Percentiles rank a stretch among this genome's conserved stretches.
These are phyloP conservation scores for Colletotrichum caudatum DNA, from an alignment of 2,329 filamentous ascomycete genomes.

Conservation along the genomic window DNA sequence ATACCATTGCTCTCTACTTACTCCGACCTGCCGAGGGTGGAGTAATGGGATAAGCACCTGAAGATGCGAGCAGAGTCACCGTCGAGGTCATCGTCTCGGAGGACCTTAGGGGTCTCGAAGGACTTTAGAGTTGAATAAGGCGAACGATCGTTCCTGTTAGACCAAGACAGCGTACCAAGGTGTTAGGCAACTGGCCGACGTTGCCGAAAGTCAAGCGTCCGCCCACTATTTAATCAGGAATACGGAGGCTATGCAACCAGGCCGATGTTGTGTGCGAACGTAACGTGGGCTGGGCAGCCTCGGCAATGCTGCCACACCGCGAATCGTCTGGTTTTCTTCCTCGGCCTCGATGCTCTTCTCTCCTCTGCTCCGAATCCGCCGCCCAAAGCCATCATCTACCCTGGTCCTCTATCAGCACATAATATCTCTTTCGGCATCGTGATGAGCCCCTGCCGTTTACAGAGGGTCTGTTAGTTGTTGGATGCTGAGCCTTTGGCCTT, in stretches of 20 bases:
- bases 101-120: background rate
- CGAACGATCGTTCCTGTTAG: background rate
- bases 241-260: constrained; percentile 16
- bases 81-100: background rate
- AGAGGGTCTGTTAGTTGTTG: background rate
- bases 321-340: background rate
- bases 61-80: background rate
- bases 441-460: background rate
- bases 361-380: constrained; percentile 11
- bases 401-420: background rate
- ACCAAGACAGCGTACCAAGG: background rate
- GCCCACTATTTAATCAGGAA: background rate
- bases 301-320: constrained; percentile 8
- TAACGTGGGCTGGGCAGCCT: constrained; percentile 22
- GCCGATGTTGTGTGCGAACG: constrained; percentile 18
- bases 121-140: background rate
- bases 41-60: background rate
- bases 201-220: constrained; percentile 4
- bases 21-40: background rate
- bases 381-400: background rate
- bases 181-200: background rate
- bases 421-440: background rate
- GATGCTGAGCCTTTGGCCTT: background rate
- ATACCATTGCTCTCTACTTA: background rate
- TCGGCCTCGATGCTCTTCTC: constrained; percentile 2